These are phyloP conservation scores for Pythium pyrilobum DNA, from an alignment of 352 stramenopile species.

Conservation along the genomic window DNA sequence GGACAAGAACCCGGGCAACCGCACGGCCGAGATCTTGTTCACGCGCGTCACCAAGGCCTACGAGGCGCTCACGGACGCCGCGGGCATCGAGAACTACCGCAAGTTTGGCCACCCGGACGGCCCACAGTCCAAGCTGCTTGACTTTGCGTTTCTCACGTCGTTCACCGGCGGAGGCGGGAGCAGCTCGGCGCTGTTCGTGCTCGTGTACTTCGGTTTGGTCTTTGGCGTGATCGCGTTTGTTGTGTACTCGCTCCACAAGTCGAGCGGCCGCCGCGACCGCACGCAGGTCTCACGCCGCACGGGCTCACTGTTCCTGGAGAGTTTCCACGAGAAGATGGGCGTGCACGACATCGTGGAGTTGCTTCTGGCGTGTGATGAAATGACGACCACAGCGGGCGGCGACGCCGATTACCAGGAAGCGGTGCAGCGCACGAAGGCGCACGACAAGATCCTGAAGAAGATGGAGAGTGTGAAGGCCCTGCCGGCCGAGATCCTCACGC, in stretches of 20 bases:
- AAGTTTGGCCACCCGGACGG: slow-evolving; percentile 81
- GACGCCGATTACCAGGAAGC: slow-evolving; percentile 38
- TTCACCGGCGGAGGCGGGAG: slow-evolving; percentile 36
- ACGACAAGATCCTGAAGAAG: slow-evolving; percentile 80
- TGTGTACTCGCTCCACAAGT: slow-evolving; percentile 56
- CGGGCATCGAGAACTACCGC: slow-evolving; percentile 69
- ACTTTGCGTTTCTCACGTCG: slow-evolving; percentile 60
- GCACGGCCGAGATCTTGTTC: slow-evolving; percentile 39
- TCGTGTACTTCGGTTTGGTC: slow-evolving; percentile 63
- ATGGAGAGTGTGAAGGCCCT: slow-evolving; percentile 69
- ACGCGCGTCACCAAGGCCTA: slow-evolving; percentile 79
- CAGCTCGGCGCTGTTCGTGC: slow-evolving; percentile 53
- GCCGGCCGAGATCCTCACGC: slow-evolving; percentile 44
- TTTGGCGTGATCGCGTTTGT: slow-evolving; percentile 56
- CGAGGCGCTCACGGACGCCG: slow-evolving; percentile 73
- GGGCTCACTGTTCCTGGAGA: slow-evolving; percentile 34
- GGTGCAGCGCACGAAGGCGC: slow-evolving; percentile 49
- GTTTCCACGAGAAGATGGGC: slow-evolving; percentile 67
- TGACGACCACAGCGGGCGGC: slow-evolving; percentile 36
- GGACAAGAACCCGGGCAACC: slow-evolving; percentile 74
- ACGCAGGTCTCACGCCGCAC: slow-evolving; percentile 57
- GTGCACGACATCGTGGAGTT: slow-evolving; percentile 78
- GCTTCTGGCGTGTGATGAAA: slow-evolving; percentile 70
- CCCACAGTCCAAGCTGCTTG: slow-evolving; percentile 63
- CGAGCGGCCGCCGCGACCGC: slow-evolving; percentile 47